These are phyloP conservation scores for Lachancea lanzarotensis DNA, from an alignment of 805 yeast genomes.

Conservation along the genomic window DNA sequence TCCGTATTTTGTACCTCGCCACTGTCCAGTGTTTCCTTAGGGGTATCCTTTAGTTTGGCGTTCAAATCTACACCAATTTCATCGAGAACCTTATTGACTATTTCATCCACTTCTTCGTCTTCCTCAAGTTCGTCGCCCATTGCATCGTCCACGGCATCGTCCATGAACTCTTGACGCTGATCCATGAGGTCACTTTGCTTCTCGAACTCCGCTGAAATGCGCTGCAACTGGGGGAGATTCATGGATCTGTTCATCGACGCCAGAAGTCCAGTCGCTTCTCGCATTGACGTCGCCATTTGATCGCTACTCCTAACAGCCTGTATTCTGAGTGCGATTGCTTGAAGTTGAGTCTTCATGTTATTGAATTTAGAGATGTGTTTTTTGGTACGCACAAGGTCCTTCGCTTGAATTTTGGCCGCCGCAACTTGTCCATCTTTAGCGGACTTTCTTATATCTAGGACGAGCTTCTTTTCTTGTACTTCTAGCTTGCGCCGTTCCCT, in stretches of 20 bases:
- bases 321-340: constrained; percentile 85
- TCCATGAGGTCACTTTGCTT: constrained; percentile 94
- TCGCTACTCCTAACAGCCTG: constrained; percentile 89
- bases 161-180: constrained; percentile 98
- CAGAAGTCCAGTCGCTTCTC: constrained; percentile 80
- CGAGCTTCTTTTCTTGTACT: constrained; percentile 83
- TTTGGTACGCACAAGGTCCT: constrained; percentile 86
- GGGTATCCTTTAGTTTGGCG: constrained; percentile 41
- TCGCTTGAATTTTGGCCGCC: constrained; percentile 91
- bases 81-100: constrained; percentile 85
- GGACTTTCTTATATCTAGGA: constrained; percentile 79
- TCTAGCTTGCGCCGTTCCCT: constrained; percentile 83
- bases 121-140: constrained; percentile 88
- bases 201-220: constrained; percentile 93
- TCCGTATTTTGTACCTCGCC: constrained; percentile 23
- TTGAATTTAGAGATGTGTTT: constrained; percentile 78
- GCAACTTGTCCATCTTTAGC: constrained; percentile 86
- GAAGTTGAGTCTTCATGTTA: constrained; percentile 89
- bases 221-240: constrained; percentile 84
- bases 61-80: constrained; percentile 88
- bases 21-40: constrained; percentile 31
- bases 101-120: constrained; percentile 86
- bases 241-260: constrained; percentile 83
- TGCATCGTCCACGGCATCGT: constrained; percentile 93
- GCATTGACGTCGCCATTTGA: constrained; percentile 92